Evolutionary conservation across 768 basidiomycete genomes (phyloP).

Genomic region (Neoboletus subvelutipes): DNA sequence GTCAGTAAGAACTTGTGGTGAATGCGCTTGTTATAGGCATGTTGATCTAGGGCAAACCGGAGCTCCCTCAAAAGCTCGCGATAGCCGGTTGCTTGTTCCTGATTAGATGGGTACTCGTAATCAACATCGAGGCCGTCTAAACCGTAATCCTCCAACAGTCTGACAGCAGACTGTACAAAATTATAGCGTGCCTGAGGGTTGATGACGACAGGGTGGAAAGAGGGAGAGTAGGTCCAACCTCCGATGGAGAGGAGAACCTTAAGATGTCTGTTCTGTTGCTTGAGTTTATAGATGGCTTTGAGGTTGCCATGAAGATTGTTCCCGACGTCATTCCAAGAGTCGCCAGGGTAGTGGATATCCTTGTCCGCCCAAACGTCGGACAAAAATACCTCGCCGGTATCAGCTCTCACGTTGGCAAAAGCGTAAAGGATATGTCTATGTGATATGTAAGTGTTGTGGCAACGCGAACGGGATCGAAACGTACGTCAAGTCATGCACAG

Average conservation of each 20-base stretch:
- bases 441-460: slow-evolving; percentile 5
- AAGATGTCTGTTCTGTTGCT: slow-evolving; percentile 80
- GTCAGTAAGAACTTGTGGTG: slow-evolving; percentile 71
- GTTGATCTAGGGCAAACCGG: slow-evolving; percentile 69
- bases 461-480: slow-evolving; percentile 25
- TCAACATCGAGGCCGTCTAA: slow-evolving; percentile 91
- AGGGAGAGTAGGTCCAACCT: slow-evolving; percentile 91
- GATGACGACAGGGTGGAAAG: slow-evolving; percentile 81
- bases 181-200: slow-evolving; percentile 57
- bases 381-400: slow-evolving; percentile 82
- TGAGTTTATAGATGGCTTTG: slow-evolving; percentile 89
- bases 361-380: slow-evolving; percentile 95
- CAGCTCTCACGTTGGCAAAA: slow-evolving; percentile 84
- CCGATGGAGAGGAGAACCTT: slow-evolving; percentile 88
- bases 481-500: slow-evolving; percentile 81
- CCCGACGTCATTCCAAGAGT: slow-evolving; percentile 91
- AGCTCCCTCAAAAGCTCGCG: slow-evolving; percentile 78
- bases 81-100: slow-evolving; percentile 79
- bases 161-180: slow-evolving; percentile 81
- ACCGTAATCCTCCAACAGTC: slow-evolving; percentile 86
- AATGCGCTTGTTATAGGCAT: slow-evolving; percentile 62
- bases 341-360: slow-evolving; percentile 94
- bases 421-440: slow-evolving; percentile 85
- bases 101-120: slow-evolving; percentile 88
- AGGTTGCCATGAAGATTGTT: slow-evolving; percentile 94